Base-by-base conservation (phyloP, 2,329 filamentous ascomycete species). In the Neoscytalidium dimidiatum region DNA sequence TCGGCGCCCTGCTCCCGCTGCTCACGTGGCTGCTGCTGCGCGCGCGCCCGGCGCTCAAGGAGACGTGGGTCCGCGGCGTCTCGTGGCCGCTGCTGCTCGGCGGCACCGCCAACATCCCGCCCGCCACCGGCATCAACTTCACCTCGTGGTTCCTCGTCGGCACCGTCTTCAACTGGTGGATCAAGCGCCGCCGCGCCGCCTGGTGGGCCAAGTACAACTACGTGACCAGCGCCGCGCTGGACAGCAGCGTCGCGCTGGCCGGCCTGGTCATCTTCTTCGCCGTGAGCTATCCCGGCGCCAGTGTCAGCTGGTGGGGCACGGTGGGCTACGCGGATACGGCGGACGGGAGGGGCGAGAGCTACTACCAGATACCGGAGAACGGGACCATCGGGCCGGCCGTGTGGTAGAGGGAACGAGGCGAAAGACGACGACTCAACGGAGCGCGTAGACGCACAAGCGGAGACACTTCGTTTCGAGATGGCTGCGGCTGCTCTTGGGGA, bases 161-260 rank as follows among this genome's bases (percentile, higher is more conserved):
- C 5, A 83, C 85, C 53, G 68, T 88, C 38, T 92, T 92, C 79
- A 90, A 92, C 77, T 89, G 84, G 71, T 86, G 82, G 69, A 85
- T 92, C 73, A 85, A 86, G 73, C 83, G 87, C 65, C 83, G 85
- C 67, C 89, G 85, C 77, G 85, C 83, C 3, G 89, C 88, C 28
- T 92, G 90, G 90, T 92, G 90, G 90, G 81, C 89, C 76, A 87
- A 89, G 74, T 92, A 91, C 79, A 92, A 92, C 79, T 92, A 92
- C 74, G 83, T 92, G 71, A 87, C 88, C 0, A 91, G 89, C 13
- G 90, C 89, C 0, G 90, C 87, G 1, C 79, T 92, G 43, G 90
- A 92, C 74, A 85, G 85, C 58, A 90, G 90, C 4, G 82, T 91
- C 5, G 86, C 88, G 13, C 74, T 92, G 19, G 85, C 84, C 38